Evolutionary conservation across 148 eudicot genomes (phyloP), one percentile per base, ranked within the genome.

Genomic region (Silene uniflora): DNA sequence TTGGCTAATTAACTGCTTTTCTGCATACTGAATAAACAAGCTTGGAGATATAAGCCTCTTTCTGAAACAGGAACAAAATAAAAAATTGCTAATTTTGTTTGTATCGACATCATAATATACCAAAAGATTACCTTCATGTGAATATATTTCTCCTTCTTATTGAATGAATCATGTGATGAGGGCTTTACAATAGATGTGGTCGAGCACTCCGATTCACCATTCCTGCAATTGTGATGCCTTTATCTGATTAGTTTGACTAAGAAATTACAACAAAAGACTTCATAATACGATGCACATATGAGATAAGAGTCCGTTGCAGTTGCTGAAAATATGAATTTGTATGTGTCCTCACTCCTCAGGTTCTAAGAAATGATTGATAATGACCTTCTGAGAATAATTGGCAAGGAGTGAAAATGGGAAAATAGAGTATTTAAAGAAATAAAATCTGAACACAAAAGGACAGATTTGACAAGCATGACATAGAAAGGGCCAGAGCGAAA

Each of bases 81-180:
- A 27, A 27, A 14, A 4, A 14, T 35, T 62, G 24, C 63, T 42
- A 35, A 44, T 54, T 59, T n/a, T n/a, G 60, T 12, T 8, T 47
- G 35, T 46, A 60, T 32, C 22, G 32, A 67, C n/a, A 42, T 71
- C 62, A 24, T 3, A 75, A 0, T 13, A 66, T 29, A 49, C 9
- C 9, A 72, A 35, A 35, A 52, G 29, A 67, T 77, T 87, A 93
- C 98, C 98, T 93, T 93, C 77, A 89, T 84, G 62, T 88, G 93
- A 71, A 93, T 88, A 82, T 88, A 93, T 81, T 83, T 88, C 85
- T 93, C 98, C 85, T 89, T 93, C 74, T 73, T 81, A 60, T 78
- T 84, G 80, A 81, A 76, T 21, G 89, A 83, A 55, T 89, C 98
- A 23, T 71, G 72, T n/a, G 90, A 78, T 42, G 81, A 79, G 66